Base-by-base conservation (phyloP, 768 basidiomycete species). In the Postia placenta region DNA sequence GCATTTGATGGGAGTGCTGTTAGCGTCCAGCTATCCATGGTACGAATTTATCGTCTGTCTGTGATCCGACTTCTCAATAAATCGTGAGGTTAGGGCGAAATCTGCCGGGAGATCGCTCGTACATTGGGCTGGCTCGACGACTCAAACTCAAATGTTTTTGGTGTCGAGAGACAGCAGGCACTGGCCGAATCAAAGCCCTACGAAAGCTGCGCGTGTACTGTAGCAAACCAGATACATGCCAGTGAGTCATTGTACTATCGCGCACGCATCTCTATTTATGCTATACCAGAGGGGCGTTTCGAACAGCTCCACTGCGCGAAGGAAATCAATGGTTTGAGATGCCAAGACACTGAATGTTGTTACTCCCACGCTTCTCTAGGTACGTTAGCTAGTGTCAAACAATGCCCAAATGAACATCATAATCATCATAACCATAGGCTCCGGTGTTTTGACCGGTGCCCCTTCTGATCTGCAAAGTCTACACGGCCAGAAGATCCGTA, bases 1-100 rank as follows among this genome's bases (percentile, higher is more conserved):
- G 47, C 47, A 11, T 48, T 48, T 25, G 47, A 25, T 23, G 47
- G 47, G 3, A 48, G 47, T 22, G 23, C 17, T 5, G 47, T 48
- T 5, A 48, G 47, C 28, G 22, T 35, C 14, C 19, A n/a, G 30
- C 14, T 36, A 12, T 20, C 33, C 17, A 47, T 30, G 27, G 27
- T 47, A 37, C 37, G 22, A 35, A 22, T 12, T 36, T n/a, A 19
- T 5, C 33, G 28, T 7, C 5, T 24, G 30, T 35, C 24, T 17
- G 35, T 15, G 5, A 5, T n/a, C 28, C 11, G 30, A 36, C 11
- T 14, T 45, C 17, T 4, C 15, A 7, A 33, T 33, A 33, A 33
- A 7, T 33, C 9, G 7, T 33, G 7, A 33, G 7, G 9, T 15
- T n/a, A 47, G 30, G 30, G 33, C 35, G 45, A 19, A 11, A 5